Conservation (phyloP, 768 basidiomycete species). For the Pulveroboletus sp. region DNA sequence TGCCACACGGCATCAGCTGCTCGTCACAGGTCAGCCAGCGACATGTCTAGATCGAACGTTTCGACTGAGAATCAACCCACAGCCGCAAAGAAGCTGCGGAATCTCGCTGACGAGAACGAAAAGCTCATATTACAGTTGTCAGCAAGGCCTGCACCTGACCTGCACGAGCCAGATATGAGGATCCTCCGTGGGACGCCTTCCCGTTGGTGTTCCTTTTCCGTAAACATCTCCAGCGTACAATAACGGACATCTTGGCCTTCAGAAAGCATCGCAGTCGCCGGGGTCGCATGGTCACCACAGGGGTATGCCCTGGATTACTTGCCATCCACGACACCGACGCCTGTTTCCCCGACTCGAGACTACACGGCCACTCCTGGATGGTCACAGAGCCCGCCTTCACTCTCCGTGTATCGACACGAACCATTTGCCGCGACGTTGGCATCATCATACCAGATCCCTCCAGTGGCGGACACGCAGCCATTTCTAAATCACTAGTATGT, state of each 20-base stretch:
- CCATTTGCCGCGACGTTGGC: constrained; percentile 4
- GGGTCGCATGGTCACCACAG: constrained; percentile 6
- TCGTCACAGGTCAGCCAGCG: constrained; percentile 18
- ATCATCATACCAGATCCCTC: neutral
- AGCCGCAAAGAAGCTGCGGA: constrained; percentile 48
- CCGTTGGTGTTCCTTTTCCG: constrained; percentile 10
- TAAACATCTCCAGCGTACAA: neutral
- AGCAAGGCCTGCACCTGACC: constrained; percentile 1
- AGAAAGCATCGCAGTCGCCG: constrained; percentile 9
- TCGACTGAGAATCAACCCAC: constrained; percentile 4
- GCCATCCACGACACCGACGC: neutral
- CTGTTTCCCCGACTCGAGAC: constrained; percentile 1
- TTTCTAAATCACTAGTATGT: constrained; percentile 5
- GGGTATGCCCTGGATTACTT: constrained; percentile 3
- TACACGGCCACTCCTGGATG: constrained; percentile 5
- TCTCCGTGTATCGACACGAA: constrained; percentile 1
- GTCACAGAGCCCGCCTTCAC: constrained; percentile 1
- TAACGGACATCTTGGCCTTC: neutral
- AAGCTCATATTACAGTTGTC: constrained; percentile 13
- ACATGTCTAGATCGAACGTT: neutral
- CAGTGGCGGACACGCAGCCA: neutral
- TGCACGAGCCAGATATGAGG: neutral
- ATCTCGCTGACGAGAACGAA: constrained; percentile 24
- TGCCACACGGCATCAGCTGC: constrained; percentile 28
- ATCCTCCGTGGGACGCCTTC: neutral